These are phyloP conservation scores for Alternaria conjuncta DNA, from an alignment of 2,329 filamentous ascomycete species.

Conservation along the genomic window DNA sequence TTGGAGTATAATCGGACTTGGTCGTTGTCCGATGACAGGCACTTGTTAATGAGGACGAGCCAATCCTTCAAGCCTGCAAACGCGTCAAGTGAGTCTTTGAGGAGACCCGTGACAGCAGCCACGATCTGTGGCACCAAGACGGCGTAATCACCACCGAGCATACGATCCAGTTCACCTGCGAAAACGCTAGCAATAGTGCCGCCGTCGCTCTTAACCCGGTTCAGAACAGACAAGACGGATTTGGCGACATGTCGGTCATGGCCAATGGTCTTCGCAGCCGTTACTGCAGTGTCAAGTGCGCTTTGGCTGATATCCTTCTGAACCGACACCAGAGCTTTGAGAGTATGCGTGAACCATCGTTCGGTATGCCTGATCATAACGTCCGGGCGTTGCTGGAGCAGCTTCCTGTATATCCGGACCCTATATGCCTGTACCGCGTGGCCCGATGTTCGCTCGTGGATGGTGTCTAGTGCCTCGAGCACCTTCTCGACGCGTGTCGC, in stretches of 20 bases:
- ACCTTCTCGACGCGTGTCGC: constrained; percentile 72
- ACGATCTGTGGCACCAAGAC: constrained; percentile 83
- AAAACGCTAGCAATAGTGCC: constrained; percentile 62
- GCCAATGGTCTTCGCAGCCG: constrained; percentile 73
- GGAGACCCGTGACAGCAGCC: constrained; percentile 79
- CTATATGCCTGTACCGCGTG: constrained; percentile 82
- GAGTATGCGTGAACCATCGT: constrained; percentile 82
- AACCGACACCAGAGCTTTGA: constrained; percentile 80
- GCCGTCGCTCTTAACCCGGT: constrained; percentile 66
- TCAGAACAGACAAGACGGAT: constrained; percentile 69
- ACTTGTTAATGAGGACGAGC: constrained; percentile 79
- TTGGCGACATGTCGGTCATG: constrained; percentile 72
- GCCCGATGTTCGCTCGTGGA: constrained; percentile 76
- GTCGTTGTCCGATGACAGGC: constrained; percentile 80
- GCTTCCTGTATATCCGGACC: constrained; percentile 76
- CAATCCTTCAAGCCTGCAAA: constrained; percentile 79
- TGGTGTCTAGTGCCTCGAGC: constrained; percentile 71
- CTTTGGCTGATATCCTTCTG: constrained; percentile 76
- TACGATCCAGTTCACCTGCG: constrained; percentile 66
- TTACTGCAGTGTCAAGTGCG: constrained; percentile 75
- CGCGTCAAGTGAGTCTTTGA: constrained; percentile 66
- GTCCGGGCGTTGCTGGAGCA: constrained; percentile 73
- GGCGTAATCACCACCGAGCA: constrained; percentile 64
- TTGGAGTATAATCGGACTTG: constrained; percentile 72
- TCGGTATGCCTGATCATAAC: constrained; percentile 73